phyloP scores from a whole-genome alignment of 2,329 filamentous ascomycete genomes.

The Berkeleyomyces basicola region DNA sequence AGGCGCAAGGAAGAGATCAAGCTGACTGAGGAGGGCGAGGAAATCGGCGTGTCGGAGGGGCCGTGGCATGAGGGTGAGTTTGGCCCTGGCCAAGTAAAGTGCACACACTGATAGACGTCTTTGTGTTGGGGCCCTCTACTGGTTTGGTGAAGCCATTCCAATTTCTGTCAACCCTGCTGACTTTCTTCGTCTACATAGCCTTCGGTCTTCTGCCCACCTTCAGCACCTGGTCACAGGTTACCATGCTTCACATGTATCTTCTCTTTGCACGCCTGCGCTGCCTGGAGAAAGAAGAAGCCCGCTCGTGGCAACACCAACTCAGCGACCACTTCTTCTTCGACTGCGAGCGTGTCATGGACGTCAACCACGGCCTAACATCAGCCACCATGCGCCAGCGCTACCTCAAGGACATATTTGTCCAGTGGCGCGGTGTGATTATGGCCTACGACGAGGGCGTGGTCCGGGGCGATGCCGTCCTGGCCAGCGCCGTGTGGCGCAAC shows the following conservation, averaged over 20 bases:
- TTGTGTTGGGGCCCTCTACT: background rate
- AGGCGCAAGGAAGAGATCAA: conserved; percentile 50
- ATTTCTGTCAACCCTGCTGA: background rate
- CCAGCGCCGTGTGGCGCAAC: conserved; percentile 82
- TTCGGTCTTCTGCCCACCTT: conserved; percentile 74
- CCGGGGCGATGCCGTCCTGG: conserved; percentile 61
- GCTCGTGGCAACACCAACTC: conserved; percentile 74
- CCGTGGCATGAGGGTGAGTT: conserved; percentile 69
- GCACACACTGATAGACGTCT: no score
- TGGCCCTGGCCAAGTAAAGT: no score
- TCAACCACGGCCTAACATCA: conserved; percentile 54
- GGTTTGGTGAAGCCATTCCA: background rate
- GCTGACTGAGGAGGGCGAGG: conserved; percentile 61
- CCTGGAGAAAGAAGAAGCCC: conserved; percentile 51
- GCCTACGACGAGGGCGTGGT: conserved; percentile 72
- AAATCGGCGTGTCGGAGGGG: conserved; percentile 56
- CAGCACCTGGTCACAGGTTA: conserved; percentile 88
- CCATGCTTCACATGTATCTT: conserved; percentile 92
- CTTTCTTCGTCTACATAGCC: conserved; percentile 30
- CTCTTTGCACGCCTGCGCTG: conserved; percentile 68
- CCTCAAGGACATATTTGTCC: conserved; percentile 77
- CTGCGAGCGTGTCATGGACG: conserved; percentile 68
- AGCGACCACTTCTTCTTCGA: conserved; percentile 92
- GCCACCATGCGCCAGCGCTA: conserved; percentile 44
- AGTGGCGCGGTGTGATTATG: conserved; percentile 76